A percentile compares a stretch with the other conserved stretches of the same genome.
phyloP scores from a whole-genome alignment of 140 eudicot genomes.

The Cichorium intybus region DNA sequence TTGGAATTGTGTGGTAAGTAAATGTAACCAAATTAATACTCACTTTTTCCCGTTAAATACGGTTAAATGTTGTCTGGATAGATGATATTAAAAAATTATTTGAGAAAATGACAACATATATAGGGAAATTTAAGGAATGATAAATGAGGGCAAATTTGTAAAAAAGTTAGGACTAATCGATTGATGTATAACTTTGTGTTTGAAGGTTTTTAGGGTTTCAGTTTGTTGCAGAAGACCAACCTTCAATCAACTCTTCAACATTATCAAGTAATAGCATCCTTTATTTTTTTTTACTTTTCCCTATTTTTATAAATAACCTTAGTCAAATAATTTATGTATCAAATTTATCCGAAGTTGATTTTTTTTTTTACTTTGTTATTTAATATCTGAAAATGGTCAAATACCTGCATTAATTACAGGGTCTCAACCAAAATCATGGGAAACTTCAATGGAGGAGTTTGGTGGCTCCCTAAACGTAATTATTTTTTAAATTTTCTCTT shows the following conservation, averaged over 20 bases:
- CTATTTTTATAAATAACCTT: not conserved
- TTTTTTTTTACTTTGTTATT: constrained; percentile 7
- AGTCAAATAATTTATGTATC: not conserved
- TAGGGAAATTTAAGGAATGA: not conserved
- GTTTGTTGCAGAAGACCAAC: constrained; percentile 69
- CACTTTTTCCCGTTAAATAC: too few species aligned
- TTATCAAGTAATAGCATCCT: constrained; percentile 49
- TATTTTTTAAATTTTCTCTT: not conserved
- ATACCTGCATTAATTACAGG: constrained; percentile 34
- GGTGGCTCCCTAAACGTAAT: constrained; percentile 64
- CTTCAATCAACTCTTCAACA: constrained; percentile 34
- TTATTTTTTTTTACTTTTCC: not conserved
- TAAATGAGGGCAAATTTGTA: too few species aligned
- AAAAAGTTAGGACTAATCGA: too few species aligned
- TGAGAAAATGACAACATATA: too few species aligned
- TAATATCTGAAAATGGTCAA: not conserved
- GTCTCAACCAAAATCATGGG: constrained; percentile 46
- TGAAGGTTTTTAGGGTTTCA: constrained; percentile 92
- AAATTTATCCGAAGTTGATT: not conserved
- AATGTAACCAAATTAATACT: not conserved
- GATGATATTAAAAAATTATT: too few species aligned
- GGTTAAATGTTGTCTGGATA: too few species aligned
- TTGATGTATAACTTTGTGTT: constrained; percentile 22
- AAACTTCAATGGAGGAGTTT: constrained; percentile 62
- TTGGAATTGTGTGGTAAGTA: constrained; percentile 91